phyloP scores from a whole-genome alignment of 2,329 filamentous ascomycete genomes.

The Penicillium sp. region DNA sequence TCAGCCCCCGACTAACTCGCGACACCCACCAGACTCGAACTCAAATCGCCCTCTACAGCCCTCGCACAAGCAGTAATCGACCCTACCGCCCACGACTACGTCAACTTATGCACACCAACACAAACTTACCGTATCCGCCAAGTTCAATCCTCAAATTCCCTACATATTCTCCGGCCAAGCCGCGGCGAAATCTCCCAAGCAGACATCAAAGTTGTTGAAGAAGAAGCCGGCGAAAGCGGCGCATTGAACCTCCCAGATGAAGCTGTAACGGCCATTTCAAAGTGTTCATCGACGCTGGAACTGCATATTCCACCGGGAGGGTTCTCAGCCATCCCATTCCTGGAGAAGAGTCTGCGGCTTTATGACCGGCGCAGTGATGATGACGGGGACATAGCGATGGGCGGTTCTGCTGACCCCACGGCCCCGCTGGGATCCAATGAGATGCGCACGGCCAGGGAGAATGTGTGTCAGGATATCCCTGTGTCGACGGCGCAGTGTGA shows the following conservation, averaged over 20 bases:
- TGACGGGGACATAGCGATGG: constrained; percentile 20
- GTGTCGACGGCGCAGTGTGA: constrained; percentile 53
- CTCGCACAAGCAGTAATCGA: constrained; percentile 30
- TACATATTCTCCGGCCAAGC: constrained; percentile 54
- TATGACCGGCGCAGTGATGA: constrained; percentile 28
- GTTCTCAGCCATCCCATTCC: constrained; percentile 30
- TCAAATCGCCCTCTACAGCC: constrained; percentile 42
- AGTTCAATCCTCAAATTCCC: constrained; percentile 64
- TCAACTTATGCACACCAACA: constrained; percentile 58
- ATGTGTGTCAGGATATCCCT: constrained; percentile 51
- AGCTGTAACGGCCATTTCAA: constrained; percentile 43
- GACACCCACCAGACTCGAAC: constrained; percentile 37
- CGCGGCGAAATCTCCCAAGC: constrained; percentile 28
- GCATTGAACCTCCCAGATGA: constrained; percentile 28
- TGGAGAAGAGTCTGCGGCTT: constrained; percentile 31
- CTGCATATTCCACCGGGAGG: constrained; percentile 37
- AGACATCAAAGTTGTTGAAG: constrained; percentile 30
- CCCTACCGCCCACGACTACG: constrained; percentile 38
- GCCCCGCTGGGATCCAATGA: constrained; percentile 27
- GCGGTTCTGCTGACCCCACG: constrained; percentile 17
- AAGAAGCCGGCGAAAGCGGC: constrained; percentile 18
- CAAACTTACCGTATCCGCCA: constrained; percentile 61
- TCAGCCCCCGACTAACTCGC: neutral
- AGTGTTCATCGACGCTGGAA: constrained; percentile 48
- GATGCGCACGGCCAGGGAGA: constrained; percentile 34